Evolutionary conservation across 805 yeast genomes (phyloP), one percentile per base, ranked within the genome.

Genomic region (Pichia californica): DNA sequence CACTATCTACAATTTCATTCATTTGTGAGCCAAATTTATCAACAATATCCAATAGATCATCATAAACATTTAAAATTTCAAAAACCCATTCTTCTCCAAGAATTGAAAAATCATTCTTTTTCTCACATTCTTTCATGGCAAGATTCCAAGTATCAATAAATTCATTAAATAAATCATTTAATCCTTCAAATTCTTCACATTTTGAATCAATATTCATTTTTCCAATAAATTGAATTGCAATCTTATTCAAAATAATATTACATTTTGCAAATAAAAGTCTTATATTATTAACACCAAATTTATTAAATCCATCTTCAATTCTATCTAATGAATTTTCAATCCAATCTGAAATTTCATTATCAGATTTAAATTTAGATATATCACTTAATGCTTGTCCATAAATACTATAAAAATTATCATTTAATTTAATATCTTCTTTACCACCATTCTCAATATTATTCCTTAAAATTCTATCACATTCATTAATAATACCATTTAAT

Each of bases 401-500:
- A 26, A 84, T 76, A 5, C 82, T 67, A 56, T 85, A 83, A 58
- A 88, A 85, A 35, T 67, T 69, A 29, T 74, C 76, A 23, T 73
- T 70, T 23, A 74, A 45, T 41, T 36, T 31, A 30, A 52, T 40
- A 19, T 56, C 54, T 7, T 67, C 64, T 5, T 64, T 57, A 36
- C 54, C 48, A 31, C 56, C 58, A 36, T 60, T 55, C 4, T 60
- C 49, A 29, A 55, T 52, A 21, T 66, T 50, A 44, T 71, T 70
- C 57, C 89, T 70, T 50, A 88, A 68, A 28, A 88, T 59, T 39
- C 94, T 66, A 56, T 91, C 96, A 66, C 95, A 84, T 59, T 91
- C 97, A 54, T 89, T 96, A n/a, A 91, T 74, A 5, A 89, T 73
- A 20, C 96, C 97, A 55, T 88, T 84, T 45, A 84, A 58, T 29